These are phyloP conservation scores for Echium plantagineum DNA, from an alignment of 257 asterid genomes.

Conservation along the genomic window DNA sequence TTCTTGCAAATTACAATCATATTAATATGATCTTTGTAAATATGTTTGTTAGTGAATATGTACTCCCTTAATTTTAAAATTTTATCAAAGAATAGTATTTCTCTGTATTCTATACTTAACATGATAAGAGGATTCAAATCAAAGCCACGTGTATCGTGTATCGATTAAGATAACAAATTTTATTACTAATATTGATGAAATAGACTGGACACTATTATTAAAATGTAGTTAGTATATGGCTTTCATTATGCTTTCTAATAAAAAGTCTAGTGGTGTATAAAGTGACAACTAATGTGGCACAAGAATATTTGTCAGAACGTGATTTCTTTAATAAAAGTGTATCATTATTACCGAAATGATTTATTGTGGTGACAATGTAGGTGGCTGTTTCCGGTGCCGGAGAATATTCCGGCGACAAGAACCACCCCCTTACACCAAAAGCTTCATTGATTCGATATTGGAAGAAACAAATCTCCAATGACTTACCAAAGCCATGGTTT, in stretches of 20 bases:
- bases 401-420: slow-evolving; percentile 6
- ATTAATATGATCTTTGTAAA: neutral
- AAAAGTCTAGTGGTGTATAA: neutral
- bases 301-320: neutral
- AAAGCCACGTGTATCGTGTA: no score
- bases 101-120: no score
- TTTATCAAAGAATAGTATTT: no score
- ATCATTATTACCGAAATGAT: neutral
- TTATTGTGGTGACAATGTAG: slow-evolving; percentile 10
- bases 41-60: neutral
- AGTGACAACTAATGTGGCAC: neutral
- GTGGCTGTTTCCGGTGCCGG: slow-evolving; percentile 10
- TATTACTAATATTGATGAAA: no score
- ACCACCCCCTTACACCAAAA: slow-evolving; percentile 22
- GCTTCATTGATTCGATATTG: slow-evolving; percentile 24
- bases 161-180: no score
- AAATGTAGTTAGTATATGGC: no score
- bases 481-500: slow-evolving; percentile 22
- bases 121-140: no score
- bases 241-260: neutral
- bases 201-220: no score
- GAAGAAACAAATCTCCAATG: slow-evolving; percentile 20
- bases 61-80: no score
- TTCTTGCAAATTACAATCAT: neutral
- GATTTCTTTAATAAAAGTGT: neutral